Evolutionary conservation across 306 rosid species (phyloP), one percentile per base, ranked within the genome.

Genomic region (Fragaria ananassa): DNA sequence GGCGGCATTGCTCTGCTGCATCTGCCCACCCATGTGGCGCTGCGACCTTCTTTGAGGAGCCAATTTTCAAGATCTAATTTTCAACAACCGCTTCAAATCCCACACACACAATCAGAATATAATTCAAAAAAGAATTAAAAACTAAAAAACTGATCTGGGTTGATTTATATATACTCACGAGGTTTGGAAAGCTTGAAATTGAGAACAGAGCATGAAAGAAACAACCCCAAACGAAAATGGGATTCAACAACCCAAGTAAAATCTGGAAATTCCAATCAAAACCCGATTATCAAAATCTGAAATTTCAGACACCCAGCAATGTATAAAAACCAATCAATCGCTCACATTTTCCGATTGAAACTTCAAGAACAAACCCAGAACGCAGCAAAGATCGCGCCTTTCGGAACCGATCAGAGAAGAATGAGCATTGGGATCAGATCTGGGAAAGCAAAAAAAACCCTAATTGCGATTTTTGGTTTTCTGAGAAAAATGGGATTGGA

Each of bases 21-120:
- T 82, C 97, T 94, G 98, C 81, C 98, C 98, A 83, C 97, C 97
- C 96, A 92, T 86, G 93, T 87, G 98, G 97, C 98, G 98, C 96
- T 92, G 98, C 61, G 98, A 90, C 60, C 97, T 93, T 77, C 98
- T 78, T 89, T 92, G 98, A 54, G 98, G 98, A 88, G 98, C 98
- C 98, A 95, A 95, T 83, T 92, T 94, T 92, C 82, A 92, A 88
- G 97, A 92, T 92, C 96, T 90, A 85, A 76, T 69, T 76, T 71
- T 61, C 91, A 85, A 80, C 79, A 67, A 82, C 76, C 74, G 74
- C 96, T 90, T 80, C 84, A 76, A 79, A 80, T 34, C 18, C 18
- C 21, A 46, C 75, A 75, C 12, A 37, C 37, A 45, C 41, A 6
- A 3, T 41, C 14, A 14, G 0, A 14, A 49, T 49, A 49, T 2